Percentiles rank a stretch among this genome's conserved stretches.
Evolutionary conservation across 169 alveolate species (phyloP).

Genomic region (Plasmodium relictum): DNA sequence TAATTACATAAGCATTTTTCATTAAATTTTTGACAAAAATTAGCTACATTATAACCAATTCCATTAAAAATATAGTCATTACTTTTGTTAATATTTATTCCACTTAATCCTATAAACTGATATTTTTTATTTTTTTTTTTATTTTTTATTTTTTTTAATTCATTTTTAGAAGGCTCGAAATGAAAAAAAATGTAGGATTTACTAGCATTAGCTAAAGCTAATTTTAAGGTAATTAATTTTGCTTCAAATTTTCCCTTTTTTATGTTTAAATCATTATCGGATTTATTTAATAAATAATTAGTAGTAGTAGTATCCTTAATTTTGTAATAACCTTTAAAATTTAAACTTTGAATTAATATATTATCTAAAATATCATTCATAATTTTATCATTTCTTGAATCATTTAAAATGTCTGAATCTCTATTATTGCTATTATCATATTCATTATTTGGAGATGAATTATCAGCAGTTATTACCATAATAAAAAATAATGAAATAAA

Average conservation of each 20-base stretch:
- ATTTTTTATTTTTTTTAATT: not conserved
- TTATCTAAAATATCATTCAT: constrained; percentile 35
- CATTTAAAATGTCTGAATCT: not conserved
- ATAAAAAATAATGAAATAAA: constrained; percentile 52
- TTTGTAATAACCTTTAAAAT: constrained; percentile 45
- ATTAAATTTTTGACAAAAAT: constrained; percentile 13
- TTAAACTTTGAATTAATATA: constrained; percentile 33
- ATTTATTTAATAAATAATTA: not conserved
- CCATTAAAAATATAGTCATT: constrained; percentile 40
- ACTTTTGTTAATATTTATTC: constrained; percentile 20
- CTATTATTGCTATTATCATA: not conserved
- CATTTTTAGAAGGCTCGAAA: constrained; percentile 26
- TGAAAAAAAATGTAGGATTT: constrained; percentile 45
- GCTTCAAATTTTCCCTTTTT: constrained; percentile 28
- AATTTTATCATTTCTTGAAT: not conserved
- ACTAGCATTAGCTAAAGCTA: constrained; percentile 34
- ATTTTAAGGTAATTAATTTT: constrained; percentile 47
- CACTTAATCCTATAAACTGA: constrained; percentile 32
- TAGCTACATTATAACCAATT: constrained; percentile 33
- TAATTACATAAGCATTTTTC: constrained; percentile 42
- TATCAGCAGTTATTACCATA: constrained; percentile 45
- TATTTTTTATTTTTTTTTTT: not conserved
- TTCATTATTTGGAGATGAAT: constrained; percentile 1
- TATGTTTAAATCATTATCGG: not conserved
- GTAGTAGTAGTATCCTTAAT: not conserved